Percentiles rank a stretch among this genome's conserved stretches.
phyloP scores from a whole-genome alignment of 2,329 filamentous ascomycete species.

The Furcasterigmium sp. region DNA sequence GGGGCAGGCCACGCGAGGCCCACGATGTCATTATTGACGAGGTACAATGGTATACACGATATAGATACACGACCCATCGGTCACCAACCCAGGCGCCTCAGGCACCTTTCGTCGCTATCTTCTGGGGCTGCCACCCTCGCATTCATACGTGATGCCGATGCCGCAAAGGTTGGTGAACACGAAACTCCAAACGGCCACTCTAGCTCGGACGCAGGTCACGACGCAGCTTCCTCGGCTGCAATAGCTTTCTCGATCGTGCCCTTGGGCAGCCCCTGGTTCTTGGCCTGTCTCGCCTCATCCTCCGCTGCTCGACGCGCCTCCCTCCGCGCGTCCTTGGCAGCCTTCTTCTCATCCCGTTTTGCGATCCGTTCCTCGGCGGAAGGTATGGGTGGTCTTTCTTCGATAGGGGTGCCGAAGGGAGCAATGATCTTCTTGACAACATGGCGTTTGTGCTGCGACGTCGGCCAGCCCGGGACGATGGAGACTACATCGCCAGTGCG shows the following conservation, averaged over 20 bases:
- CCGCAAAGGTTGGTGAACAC: no score
- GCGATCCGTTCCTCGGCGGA: slow-evolving; percentile 56
- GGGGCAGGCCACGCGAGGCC: not conserved
- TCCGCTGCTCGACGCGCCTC: slow-evolving; percentile 24
- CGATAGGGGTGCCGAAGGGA: slow-evolving; percentile 57
- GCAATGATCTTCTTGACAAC: slow-evolving; percentile 72
- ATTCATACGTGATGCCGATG: no score
- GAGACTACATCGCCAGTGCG: slow-evolving; percentile 70
- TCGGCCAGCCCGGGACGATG: slow-evolving; percentile 61
- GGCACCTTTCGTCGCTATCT: no score
- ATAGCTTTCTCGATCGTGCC: not conserved
- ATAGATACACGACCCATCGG: not conserved
- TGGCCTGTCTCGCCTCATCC: not conserved
- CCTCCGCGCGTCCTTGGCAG: slow-evolving; percentile 51
- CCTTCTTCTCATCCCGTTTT: slow-evolving; percentile 47
- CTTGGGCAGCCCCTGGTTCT: not conserved
- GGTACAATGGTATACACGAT: slow-evolving; percentile 1
- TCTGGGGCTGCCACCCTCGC: no score
- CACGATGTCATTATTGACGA: not conserved
- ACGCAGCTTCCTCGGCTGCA: no score
- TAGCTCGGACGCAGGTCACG: no score
- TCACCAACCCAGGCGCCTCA: no score
- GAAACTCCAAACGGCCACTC: no score
- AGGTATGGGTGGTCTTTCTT: slow-evolving; percentile 60
- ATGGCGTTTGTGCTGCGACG: slow-evolving; percentile 63